Percentiles rank a stretch among this genome's conserved stretches.
These are phyloP conservation scores for Aspergillus brasiliensis DNA, from an alignment of 2,329 filamentous ascomycete genomes.

Conservation along the genomic window DNA sequence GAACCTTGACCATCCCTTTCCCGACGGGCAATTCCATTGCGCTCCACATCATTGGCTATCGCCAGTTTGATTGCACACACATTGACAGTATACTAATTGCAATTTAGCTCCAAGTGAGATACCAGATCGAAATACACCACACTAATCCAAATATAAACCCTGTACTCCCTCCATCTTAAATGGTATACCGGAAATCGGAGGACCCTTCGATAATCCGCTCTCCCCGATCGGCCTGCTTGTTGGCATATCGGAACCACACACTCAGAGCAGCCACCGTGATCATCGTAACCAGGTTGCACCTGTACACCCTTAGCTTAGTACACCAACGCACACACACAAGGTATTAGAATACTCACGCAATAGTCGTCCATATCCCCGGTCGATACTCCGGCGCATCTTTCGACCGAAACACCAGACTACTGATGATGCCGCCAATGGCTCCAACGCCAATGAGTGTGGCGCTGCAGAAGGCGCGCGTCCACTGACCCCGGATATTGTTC, in stretches of 20 bases:
- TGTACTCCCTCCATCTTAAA: background rate
- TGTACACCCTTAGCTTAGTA: slow-evolving; percentile 19
- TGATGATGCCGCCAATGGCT: slow-evolving; percentile 76
- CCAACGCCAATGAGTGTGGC: slow-evolving; percentile 76
- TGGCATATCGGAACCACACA: slow-evolving; percentile 36
- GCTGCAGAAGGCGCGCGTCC: slow-evolving; percentile 80
- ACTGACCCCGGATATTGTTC: slow-evolving; percentile 85
- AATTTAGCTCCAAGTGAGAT: no score
- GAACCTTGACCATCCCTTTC: no score
- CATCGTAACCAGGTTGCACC: slow-evolving; percentile 38
- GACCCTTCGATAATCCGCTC: slow-evolving; percentile 38
- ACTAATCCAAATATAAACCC: no score
- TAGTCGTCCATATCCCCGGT: slow-evolving; percentile 36
- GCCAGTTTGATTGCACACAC: no score
- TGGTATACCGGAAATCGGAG: slow-evolving; percentile 42
- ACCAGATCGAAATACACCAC: no score
- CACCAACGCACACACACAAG: background rate
- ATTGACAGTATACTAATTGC: no score
- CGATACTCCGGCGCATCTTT: slow-evolving; percentile 39
- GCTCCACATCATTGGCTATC: no score
- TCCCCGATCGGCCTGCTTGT: slow-evolving; percentile 38
- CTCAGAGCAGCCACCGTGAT: slow-evolving; percentile 31
- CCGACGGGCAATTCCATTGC: no score
- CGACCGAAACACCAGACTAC: slow-evolving; percentile 69
- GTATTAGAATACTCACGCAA: slow-evolving; percentile 28